These are phyloP conservation scores for Arthrobotrys entomopaga DNA, from an alignment of 2,329 filamentous ascomycete genomes.

Conservation along the genomic window DNA sequence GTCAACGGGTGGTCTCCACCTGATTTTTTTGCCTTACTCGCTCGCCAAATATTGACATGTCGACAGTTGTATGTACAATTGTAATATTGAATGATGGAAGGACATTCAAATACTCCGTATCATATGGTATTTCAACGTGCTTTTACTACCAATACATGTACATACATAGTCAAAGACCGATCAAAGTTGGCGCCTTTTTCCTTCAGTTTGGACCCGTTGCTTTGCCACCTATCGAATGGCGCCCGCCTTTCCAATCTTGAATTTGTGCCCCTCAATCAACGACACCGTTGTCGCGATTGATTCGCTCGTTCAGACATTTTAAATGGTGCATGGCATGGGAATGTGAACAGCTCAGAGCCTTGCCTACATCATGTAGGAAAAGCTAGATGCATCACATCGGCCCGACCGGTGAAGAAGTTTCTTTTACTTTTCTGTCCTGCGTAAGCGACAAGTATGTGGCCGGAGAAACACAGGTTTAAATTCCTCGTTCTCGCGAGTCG, in stretches of 20 bases:
- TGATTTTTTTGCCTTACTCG: slow-evolving; percentile 9
- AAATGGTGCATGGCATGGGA: too few species aligned
- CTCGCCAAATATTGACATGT: background rate
- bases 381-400: slow-evolving; percentile 38
- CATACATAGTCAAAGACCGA: too few species aligned
- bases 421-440: slow-evolving; percentile 25
- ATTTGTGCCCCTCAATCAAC: background rate
- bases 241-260: slow-evolving; percentile 7
- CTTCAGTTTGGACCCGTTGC: background rate
- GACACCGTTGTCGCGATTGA: background rate
- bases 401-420: slow-evolving; percentile 13
- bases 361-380: slow-evolving; percentile 16
- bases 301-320: slow-evolving; percentile 1
- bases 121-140: background rate
- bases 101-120: slow-evolving; percentile 5
- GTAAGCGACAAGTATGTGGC: slow-evolving; percentile 28
- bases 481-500: background rate
- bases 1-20: slow-evolving; percentile 42
- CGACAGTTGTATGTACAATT: too few species aligned
- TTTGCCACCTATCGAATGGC: background rate
- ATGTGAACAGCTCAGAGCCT: slow-evolving; percentile 16
- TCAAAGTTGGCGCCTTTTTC: slow-evolving; percentile 30
- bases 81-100: slow-evolving; percentile 13
- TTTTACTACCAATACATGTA: too few species aligned
- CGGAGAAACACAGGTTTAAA: slow-evolving; percentile 24